These are phyloP conservation scores for Neocatenulostroma microsporum DNA, from an alignment of 2,329 filamentous ascomycete genomes.

Conservation along the genomic window DNA sequence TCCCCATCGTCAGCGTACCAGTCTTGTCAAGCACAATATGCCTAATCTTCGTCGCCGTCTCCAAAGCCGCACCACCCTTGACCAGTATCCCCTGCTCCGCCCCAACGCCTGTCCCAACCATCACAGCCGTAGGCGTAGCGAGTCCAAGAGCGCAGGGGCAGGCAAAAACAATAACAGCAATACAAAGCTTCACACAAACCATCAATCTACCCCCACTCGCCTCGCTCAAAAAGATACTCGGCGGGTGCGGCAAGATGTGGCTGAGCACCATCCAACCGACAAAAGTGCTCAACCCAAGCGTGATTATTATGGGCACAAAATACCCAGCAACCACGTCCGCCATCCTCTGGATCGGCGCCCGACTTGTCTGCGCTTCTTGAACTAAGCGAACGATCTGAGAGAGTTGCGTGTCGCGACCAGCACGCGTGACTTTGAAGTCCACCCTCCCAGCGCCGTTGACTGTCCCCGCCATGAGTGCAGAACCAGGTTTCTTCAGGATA, in stretches of 20 bases:
- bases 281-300: conserved; percentile 79
- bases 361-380: conserved; percentile 88
- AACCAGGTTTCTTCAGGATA: conserved; percentile 77
- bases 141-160: conserved; percentile 95
- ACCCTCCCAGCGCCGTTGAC: conserved; percentile 89
- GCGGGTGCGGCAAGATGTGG: conserved; percentile 73
- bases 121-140: conserved; percentile 91
- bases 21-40: conserved; percentile 94
- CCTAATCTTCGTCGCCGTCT: conserved; percentile 81
- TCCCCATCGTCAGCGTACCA: conserved; percentile 85
- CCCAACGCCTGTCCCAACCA: conserved; percentile 97
- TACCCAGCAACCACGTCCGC: conserved; percentile 87
- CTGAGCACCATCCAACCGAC: conserved; percentile 90
- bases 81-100: conserved; percentile 96
- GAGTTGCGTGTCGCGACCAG: conserved; percentile 89
- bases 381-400: conserved; percentile 98
- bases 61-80: conserved; percentile 87
- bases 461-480: conserved; percentile 78
- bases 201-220: conserved; percentile 85
- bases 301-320: conserved; percentile 84
- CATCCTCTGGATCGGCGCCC: conserved; percentile 88
- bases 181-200: conserved; percentile 95
- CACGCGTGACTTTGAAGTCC: conserved; percentile 85
- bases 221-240: conserved; percentile 73
- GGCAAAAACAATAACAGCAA: conserved; percentile 96